phyloP scores from a whole-genome alignment of 1,284 basidiomycete genomes.

The Rhodotorula sp. region DNA sequence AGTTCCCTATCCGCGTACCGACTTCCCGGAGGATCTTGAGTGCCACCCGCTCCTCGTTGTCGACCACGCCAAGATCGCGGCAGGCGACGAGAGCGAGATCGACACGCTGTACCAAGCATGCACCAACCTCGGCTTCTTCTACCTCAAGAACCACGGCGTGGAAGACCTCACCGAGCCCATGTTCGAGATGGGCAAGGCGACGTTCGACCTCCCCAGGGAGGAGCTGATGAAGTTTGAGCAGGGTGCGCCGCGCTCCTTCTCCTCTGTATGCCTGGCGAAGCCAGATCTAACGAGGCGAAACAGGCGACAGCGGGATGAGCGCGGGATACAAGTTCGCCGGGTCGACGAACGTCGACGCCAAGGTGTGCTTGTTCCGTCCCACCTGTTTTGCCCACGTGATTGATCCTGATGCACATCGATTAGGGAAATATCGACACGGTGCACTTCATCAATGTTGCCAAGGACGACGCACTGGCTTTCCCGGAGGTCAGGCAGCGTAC shows the following conservation, averaged over 20 bases:
- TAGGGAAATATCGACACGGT: conserved; percentile 60
- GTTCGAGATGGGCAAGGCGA: conserved; percentile 64
- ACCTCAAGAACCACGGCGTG: conserved; percentile 60
- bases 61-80: conserved; percentile 57
- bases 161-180: conserved; percentile 56
- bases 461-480: conserved; percentile 37
- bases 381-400: not conserved
- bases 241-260: conserved; percentile 42
- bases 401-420: not conserved
- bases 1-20: conserved; percentile 25
- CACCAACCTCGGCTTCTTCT: conserved; percentile 44
- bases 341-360: conserved; percentile 63
- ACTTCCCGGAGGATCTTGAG: conserved; percentile 59
- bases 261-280: too few species aligned
- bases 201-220: conserved; percentile 62
- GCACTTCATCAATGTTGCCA: conserved; percentile 62
- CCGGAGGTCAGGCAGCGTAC: conserved; percentile 36
- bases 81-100: conserved; percentile 34
- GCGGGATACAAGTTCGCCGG: conserved; percentile 61
- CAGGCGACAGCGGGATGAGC: conserved; percentile 61
- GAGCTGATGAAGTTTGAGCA: conserved; percentile 68
- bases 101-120: conserved; percentile 38
- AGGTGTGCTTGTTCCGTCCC: conserved; percentile 23
- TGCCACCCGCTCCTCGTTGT: conserved; percentile 60
- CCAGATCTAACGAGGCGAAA: too few species aligned